These are phyloP conservation scores for Suhomyces kunorum DNA, from an alignment of 1,139 yeast species.

Conservation along the genomic window DNA sequence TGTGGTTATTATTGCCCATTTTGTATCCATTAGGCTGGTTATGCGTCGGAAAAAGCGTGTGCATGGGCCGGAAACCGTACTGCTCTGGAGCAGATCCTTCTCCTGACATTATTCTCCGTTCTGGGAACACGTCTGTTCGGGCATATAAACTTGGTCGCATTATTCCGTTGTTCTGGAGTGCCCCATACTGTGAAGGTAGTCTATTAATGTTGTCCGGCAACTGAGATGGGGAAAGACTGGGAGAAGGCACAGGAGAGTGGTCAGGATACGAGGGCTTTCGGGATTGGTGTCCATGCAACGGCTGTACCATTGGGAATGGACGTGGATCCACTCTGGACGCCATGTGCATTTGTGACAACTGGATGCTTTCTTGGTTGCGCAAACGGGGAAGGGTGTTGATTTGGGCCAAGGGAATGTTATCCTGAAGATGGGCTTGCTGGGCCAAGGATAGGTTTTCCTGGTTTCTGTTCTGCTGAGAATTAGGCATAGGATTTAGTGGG, in stretches of 20 bases:
- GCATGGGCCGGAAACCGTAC: background rate
- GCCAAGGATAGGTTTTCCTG: background rate
- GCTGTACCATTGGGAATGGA: background rate
- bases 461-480: too few species aligned
- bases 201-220: background rate
- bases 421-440: background rate
- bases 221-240: conserved; percentile 1
- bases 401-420: conserved; percentile 3
- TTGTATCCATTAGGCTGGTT: background rate
- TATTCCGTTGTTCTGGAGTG: background rate
- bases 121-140: background rate
- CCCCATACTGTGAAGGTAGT: background rate
- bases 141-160: background rate
- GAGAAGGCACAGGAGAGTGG: background rate
- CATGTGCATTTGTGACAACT: too few species aligned
- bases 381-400: background rate
- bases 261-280: background rate
- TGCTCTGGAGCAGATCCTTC: background rate
- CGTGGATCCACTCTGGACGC: background rate
- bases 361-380: too few species aligned
- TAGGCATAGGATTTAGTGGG: background rate
- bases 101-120: background rate
- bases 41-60: background rate
- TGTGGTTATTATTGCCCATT: background rate
- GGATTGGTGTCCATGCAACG: background rate